Percentiles rank a stretch among this genome's conserved stretches.
These are phyloP conservation scores for Postia placenta DNA, from an alignment of 768 basidiomycete genomes.

Conservation along the genomic window DNA sequence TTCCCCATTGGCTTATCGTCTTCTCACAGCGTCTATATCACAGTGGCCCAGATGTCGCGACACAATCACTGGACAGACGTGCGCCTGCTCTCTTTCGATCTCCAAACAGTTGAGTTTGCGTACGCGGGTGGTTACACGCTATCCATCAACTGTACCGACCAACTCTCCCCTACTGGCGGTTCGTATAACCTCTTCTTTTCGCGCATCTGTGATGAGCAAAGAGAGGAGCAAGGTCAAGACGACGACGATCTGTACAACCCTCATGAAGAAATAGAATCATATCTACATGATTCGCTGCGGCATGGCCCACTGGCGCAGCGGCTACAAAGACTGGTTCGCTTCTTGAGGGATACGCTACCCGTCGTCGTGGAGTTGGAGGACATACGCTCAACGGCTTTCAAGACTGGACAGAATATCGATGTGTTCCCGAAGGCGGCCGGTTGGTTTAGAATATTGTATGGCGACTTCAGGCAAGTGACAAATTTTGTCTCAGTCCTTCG, in stretches of 20 bases:
- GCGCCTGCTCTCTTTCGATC: conserved; percentile 80
- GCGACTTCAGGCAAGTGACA: conserved; percentile 50
- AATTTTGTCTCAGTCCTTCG: not conserved
- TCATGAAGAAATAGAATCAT: conserved; percentile 73
- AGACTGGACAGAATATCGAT: conserved; percentile 39
- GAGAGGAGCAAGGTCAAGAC: conserved; percentile 13
- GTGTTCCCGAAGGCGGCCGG: conserved; percentile 75
- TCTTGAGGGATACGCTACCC: conserved; percentile 73
- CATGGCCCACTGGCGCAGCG: conserved; percentile 62
- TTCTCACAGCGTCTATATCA: conserved; percentile 3
- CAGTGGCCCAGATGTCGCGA: conserved; percentile 82
- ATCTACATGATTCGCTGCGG: conserved; percentile 64
- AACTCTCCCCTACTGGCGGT: conserved; percentile 60
- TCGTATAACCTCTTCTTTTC: conserved; percentile 73
- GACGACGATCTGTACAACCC: conserved; percentile 48
- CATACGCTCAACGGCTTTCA: conserved; percentile 29
- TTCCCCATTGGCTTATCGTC: too few relatives aligned
- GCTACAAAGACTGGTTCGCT: conserved; percentile 56
- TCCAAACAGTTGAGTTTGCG: conserved; percentile 88
- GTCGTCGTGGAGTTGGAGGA: conserved; percentile 68
- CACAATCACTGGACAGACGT: conserved; percentile 68
- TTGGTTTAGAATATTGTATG: conserved; percentile 75
- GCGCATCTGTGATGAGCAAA: conserved; percentile 28
- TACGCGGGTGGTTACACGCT: conserved; percentile 74
- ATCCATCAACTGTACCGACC: conserved; percentile 73